phyloP scores from a whole-genome alignment of 2,329 filamentous ascomycete species.

The Tympanopsis confertula region DNA sequence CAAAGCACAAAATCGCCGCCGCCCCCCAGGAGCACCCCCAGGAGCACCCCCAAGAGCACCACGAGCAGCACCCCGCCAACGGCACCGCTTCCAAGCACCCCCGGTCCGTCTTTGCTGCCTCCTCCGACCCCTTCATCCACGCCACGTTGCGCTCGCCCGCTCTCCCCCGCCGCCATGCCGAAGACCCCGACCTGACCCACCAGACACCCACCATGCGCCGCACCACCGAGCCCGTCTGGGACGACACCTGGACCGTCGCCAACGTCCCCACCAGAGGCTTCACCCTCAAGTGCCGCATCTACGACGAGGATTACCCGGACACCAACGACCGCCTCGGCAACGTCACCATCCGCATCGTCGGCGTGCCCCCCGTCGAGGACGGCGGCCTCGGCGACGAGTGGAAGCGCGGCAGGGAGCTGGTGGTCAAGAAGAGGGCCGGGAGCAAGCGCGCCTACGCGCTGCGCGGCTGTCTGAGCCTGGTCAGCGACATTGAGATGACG shows the following conservation, averaged over 20 bases:
- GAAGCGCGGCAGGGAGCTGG: slow-evolving; percentile 39
- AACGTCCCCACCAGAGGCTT: slow-evolving; percentile 77
- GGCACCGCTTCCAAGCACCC: no score
- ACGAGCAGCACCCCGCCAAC: no score
- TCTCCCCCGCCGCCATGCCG: slow-evolving; percentile 68
- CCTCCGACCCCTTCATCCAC: slow-evolving; percentile 73
- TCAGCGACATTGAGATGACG: slow-evolving; percentile 51
- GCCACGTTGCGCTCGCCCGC: slow-evolving; percentile 59
- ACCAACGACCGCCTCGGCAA: slow-evolving; percentile 82
- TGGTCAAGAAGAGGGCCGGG: slow-evolving; percentile 71
- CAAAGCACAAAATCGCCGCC: no score
- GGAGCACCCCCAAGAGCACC: no score
- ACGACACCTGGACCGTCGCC: slow-evolving; percentile 76
- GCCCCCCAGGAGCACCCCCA: no score
- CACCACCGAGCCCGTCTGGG: slow-evolving; percentile 67
- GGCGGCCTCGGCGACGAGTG: slow-evolving; percentile 59
- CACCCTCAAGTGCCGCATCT: slow-evolving; percentile 71
- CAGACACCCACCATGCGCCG: slow-evolving; percentile 67
- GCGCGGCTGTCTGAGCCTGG: slow-evolving; percentile 54
- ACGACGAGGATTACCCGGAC: slow-evolving; percentile 81
- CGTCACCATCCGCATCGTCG: slow-evolving; percentile 47
- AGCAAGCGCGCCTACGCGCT: slow-evolving; percentile 79
- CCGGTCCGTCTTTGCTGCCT: slow-evolving; percentile 60
- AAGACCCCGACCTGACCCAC: slow-evolving; percentile 65
- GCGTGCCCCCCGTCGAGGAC: slow-evolving; percentile 43